These are phyloP conservation scores for Camellia granthamiana DNA, from an alignment of 148 eudicot genomes.

Conservation along the genomic window DNA sequence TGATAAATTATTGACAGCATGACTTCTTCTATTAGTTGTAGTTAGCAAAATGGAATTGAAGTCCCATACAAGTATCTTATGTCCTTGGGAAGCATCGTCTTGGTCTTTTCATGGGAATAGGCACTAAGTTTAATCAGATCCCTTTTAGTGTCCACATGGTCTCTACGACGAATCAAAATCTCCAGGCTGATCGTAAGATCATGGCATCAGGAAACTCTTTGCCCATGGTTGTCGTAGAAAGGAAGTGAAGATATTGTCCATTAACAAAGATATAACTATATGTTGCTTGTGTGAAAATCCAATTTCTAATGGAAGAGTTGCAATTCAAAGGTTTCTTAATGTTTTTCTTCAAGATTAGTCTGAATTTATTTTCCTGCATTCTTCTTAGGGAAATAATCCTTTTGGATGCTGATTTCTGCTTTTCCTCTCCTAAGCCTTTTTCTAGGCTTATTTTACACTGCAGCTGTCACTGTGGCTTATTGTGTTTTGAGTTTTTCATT, in stretches of 20 bases:
- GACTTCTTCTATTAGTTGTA: too few species aligned
- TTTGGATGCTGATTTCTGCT: background rate
- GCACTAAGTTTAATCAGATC: too few species aligned
- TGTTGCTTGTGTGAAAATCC: too few species aligned
- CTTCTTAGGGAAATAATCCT: background rate
- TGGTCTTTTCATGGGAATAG: too few species aligned
- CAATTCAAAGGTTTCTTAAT: background rate
- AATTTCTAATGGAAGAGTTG: background rate
- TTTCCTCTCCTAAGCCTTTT: background rate
- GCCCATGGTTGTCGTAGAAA: background rate
- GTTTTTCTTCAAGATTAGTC: background rate
- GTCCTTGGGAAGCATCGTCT: too few species aligned
- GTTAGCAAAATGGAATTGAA: too few species aligned
- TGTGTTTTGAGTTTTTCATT: background rate
- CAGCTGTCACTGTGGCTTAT: background rate
- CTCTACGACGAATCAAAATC: too few species aligned
- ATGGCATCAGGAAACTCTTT: background rate
- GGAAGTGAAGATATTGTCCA: background rate
- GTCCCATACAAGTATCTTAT: too few species aligned
- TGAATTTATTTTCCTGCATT: background rate
- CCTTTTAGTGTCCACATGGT: too few species aligned
- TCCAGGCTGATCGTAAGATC: background rate
- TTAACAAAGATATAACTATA: background rate
- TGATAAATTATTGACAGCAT: too few species aligned
- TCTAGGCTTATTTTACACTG: background rate